Evolutionary conservation across 805 yeast species (phyloP), one percentile per base, ranked within the genome.

Genomic region (Priceomyces carsonii): DNA sequence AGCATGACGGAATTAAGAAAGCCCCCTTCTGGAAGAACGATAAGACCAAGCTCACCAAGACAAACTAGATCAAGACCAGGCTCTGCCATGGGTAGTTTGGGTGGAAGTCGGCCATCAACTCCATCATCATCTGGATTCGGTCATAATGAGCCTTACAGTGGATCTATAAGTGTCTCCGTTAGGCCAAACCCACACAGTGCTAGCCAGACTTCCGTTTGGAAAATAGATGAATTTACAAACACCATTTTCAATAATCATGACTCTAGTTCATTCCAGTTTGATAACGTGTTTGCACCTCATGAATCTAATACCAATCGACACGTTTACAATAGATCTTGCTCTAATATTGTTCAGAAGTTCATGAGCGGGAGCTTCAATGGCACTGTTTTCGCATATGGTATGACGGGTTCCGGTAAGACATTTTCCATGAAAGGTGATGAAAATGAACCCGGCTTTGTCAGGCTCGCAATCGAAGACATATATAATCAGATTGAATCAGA

Each of bases 321-420:
- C 14, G 85, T 91, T 2, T 91, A 86, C 55, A 62, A 63, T 13
- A 56, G 58, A 9, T 66, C 63, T 69, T 32, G 95, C 78, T 31
- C 70, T 52, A 46, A 77, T 68, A 22, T 71, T 73, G 57, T 80
- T 72, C 24, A 64, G 53, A 43, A 77, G 71, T 55, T 79, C 76
- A 42, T 71, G 72, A 48, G 57, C 28, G 80, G 80, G 10, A 96
- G 96, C 0, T 90, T 64, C 57, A 88, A 88, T 51, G 90, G 90
- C 10, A 89, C 96, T 0, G 79, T 90, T 1, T 88, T 91, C 57
- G 97, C 98, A 0, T 88, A 88, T 51, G 96, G 96, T 22, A 85
- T 85, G 88, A 88, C 96, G 0, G 96, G 96, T 0, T 83, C 95
- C 1, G 96, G 96, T 8, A 88, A 88, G 58, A 88, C 96, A 0